A percentile compares a stretch with the other conserved stretches of the same genome.
Evolutionary conservation across 1,284 basidiomycete species (phyloP).

Genomic region (Exsudoporus floridanus): DNA sequence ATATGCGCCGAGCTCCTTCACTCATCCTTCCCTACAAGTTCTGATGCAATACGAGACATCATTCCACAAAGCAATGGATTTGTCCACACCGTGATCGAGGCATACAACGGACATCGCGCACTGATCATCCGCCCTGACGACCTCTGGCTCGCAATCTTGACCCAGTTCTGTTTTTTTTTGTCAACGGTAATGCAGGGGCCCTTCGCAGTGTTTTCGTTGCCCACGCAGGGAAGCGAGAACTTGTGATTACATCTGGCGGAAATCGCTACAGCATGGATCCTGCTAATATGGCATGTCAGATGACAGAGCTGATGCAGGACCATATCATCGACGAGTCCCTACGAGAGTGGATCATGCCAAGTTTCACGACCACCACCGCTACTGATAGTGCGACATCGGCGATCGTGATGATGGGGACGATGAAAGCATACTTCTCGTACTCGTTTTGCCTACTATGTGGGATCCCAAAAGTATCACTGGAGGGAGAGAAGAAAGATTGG

Average conservation of each 20-base stretch:
- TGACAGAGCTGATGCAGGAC: not conserved
- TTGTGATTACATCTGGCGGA: constrained; percentile 5
- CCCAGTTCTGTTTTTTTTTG: constrained; percentile 41
- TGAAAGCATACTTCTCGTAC: constrained; percentile 41
- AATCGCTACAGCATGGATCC: not conserved
- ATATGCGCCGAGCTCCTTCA: not conserved
- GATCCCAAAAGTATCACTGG: constrained; percentile 44
- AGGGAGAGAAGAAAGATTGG: constrained; percentile 36
- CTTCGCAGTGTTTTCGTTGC: not conserved
- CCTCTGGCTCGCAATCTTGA: constrained; percentile 42
- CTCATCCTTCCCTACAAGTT: not conserved
- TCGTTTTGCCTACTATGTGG: constrained; percentile 33
- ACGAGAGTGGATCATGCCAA: not conserved
- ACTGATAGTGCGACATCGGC: not conserved
- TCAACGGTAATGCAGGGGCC: constrained; percentile 39
- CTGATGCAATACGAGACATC: not conserved
- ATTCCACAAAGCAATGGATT: constrained; percentile 31
- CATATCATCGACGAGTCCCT: not conserved
- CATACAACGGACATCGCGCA: constrained; percentile 36
- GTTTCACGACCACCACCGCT: constrained; percentile 11
- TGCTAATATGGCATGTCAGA: not conserved
- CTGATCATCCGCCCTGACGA: constrained; percentile 38
- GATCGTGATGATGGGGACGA: constrained; percentile 41
- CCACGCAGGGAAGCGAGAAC: constrained; percentile 10
- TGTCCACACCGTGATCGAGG: constrained; percentile 34